A percentile compares a stretch with the other conserved stretches of the same genome.
Evolutionary conservation across 2,329 filamentous ascomycete genomes (phyloP).

Genomic region (Alternaria sp.): DNA sequence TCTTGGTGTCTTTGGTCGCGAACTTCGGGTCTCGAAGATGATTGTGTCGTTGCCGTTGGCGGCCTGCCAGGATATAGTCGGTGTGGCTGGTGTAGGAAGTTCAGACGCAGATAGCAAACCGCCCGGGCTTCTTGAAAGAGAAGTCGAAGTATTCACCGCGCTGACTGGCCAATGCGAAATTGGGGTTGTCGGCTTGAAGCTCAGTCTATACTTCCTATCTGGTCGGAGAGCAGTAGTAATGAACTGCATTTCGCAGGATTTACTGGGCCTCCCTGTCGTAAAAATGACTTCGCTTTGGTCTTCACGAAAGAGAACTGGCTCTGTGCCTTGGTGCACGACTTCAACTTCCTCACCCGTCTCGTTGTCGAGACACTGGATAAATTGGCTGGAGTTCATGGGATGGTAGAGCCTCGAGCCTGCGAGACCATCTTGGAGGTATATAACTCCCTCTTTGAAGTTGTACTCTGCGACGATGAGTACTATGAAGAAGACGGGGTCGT

Average conservation of each 20-base stretch:
- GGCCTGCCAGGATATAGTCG: background rate
- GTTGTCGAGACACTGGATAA: slow-evolving; percentile 11
- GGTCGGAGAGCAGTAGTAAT: slow-evolving; percentile 7
- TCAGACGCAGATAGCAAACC: background rate
- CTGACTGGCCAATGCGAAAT: slow-evolving; percentile 10
- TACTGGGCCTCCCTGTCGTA: slow-evolving; percentile 3
- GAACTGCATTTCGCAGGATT: slow-evolving; percentile 9
- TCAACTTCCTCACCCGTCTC: slow-evolving; percentile 9
- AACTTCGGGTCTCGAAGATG: slow-evolving; percentile 2
- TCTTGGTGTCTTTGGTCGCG: slow-evolving; percentile 6
- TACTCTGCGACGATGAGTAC: background rate
- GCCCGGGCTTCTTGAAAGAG: background rate
- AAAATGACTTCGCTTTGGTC: background rate
- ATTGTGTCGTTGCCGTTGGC: slow-evolving; percentile 2
- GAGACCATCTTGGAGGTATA: slow-evolving; percentile 12
- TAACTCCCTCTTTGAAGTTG: background rate
- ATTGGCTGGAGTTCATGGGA: slow-evolving; percentile 7
- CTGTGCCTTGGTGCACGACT: slow-evolving; percentile 6
- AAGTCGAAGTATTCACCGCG: background rate
- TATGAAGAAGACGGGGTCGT: slow-evolving; percentile 9
- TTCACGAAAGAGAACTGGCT: background rate
- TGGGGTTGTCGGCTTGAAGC: background rate
- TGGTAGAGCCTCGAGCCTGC: slow-evolving; percentile 1
- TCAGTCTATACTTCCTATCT: slow-evolving; percentile 9
- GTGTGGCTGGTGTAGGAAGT: background rate